Evolutionary conservation across 257 asterid species (phyloP), one percentile per base, ranked within the genome.

Genomic region (Penstemon eatonii): DNA sequence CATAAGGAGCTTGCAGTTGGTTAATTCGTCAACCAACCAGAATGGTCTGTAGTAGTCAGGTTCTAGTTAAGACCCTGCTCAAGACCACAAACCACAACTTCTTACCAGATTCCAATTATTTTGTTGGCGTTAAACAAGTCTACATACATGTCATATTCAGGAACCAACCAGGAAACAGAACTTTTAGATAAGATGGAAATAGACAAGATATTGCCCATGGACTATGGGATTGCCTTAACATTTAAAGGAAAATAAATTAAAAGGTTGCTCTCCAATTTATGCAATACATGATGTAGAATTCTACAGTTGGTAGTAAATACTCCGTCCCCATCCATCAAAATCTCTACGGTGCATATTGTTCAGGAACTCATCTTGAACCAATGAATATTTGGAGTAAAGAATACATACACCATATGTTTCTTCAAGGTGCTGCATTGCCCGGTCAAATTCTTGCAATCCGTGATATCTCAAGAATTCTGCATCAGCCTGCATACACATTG

Each of bases 361-460:
- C 52, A 43, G 60, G 70, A 44, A 60, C 36, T 39, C 43, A 74
- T 38, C 10, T 68, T 25, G 60, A 62, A 13, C 10, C 25, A 61
- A 61, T 55, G 60, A 54, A 70, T 63, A 75, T 36, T 52, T 43
- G 64, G 75, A 13, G 70, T 41, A 42, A 72, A 38, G 60, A 75
- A 65, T 63, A 79, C 92, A 7, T 87, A 93, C 99, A 58, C 91
- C 80, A 69, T 93, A 87, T 69, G 68, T 78, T 77, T 87, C 97
- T 89, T 91, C 99, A 78, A 90, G 87, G 74, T 90, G 86, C 72
- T 93, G 99, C 96, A 93, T 89, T 60, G 96, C 97, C 79, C 56
- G 86, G 83, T 93, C 99, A 74, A 93, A 90, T 79, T 93, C 96
- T 86, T 93, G 97, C 92, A 93, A 6, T 9, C 99, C 97, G 33